These are phyloP conservation scores for Vitis labrusca DNA, from an alignment of 164 flowering plant species.

Conservation along the genomic window DNA sequence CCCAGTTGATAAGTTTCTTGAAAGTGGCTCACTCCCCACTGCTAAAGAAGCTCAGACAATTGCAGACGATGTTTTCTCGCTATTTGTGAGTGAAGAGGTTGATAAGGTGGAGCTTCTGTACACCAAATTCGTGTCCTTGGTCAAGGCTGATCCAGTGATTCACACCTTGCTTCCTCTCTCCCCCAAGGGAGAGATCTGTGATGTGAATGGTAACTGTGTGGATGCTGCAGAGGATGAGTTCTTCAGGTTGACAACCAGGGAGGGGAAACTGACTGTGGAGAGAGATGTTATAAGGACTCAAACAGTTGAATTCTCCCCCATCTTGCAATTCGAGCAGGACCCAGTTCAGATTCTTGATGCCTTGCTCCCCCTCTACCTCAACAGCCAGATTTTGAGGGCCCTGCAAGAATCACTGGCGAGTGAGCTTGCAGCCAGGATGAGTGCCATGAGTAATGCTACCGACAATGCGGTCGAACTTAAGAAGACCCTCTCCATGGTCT, in stretches of 20 bases:
- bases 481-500: constrained; percentile 57
- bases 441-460: constrained; percentile 78
- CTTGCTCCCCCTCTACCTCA: constrained; percentile 81
- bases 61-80: constrained; percentile 78
- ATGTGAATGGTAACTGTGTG: constrained; percentile 69
- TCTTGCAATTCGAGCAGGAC: constrained; percentile 86
- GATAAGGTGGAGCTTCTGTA: constrained; percentile 91
- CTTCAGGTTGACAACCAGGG: constrained; percentile 76
- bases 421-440: constrained; percentile 91
- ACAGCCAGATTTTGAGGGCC: constrained; percentile 84
- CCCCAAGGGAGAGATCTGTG: constrained; percentile 57
- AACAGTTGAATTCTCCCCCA: constrained; percentile 39
- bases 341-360: constrained; percentile 96
- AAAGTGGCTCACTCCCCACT: constrained; percentile 61
- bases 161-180: constrained; percentile 80
- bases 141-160: constrained; percentile 73
- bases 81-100: constrained; percentile 78
- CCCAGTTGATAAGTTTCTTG: constrained; percentile 56
- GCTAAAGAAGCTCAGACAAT: constrained; percentile 85
- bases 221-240: constrained; percentile 80
- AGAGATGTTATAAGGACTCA: constrained; percentile 40
- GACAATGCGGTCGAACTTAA: constrained; percentile 29
- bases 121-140: constrained; percentile 74
- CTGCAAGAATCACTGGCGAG: constrained; percentile 88
- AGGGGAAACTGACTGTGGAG: constrained; percentile 78